phyloP scores from a whole-genome alignment of 768 basidiomycete genomes.

The Rhizopogon roseolus region DNA sequence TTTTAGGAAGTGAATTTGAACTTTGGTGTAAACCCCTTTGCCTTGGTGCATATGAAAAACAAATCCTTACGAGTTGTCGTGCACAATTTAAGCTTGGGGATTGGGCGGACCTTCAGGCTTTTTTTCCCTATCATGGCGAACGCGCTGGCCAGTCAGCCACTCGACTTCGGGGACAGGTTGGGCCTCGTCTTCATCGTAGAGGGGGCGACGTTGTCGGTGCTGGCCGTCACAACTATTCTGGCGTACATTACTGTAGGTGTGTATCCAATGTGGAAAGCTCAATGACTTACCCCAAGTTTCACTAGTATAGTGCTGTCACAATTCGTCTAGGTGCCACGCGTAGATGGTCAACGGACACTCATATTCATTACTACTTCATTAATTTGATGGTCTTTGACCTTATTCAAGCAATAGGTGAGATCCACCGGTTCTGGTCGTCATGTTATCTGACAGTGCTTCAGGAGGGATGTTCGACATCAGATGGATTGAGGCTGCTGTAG shows the following conservation, averaged over 20 bases:
- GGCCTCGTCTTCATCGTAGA: constrained; percentile 28
- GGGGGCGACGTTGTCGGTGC: constrained; percentile 23
- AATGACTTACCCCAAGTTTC: not conserved
- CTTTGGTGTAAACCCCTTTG: not conserved
- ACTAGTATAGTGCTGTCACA: constrained; percentile 22
- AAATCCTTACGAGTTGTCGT: not conserved
- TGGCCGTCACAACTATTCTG: constrained; percentile 23
- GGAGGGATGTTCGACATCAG: constrained; percentile 34
- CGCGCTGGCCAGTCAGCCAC: not conserved
- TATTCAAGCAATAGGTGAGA: constrained; percentile 29
- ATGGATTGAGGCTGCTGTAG: constrained; percentile 29
- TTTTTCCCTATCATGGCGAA: not conserved
- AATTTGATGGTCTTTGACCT: constrained; percentile 27
- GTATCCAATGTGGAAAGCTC: no score
- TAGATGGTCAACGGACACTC: constrained; percentile 26
- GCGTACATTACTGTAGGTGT: constrained; percentile 24
- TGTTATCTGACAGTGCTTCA: constrained; percentile 7
- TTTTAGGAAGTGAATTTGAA: not conserved
- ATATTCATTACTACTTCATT: constrained; percentile 30
- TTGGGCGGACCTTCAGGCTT: no score
- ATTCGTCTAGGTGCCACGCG: constrained; percentile 19
- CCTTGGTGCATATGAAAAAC: not conserved
- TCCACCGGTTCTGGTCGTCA: not conserved
- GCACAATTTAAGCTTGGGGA: not conserved
- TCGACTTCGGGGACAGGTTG: constrained; percentile 20